A percentile compares a stretch with the other conserved stretches of the same genome.
Conservation (phyloP, 106 monocot species). For the Allium cepa region DNA sequence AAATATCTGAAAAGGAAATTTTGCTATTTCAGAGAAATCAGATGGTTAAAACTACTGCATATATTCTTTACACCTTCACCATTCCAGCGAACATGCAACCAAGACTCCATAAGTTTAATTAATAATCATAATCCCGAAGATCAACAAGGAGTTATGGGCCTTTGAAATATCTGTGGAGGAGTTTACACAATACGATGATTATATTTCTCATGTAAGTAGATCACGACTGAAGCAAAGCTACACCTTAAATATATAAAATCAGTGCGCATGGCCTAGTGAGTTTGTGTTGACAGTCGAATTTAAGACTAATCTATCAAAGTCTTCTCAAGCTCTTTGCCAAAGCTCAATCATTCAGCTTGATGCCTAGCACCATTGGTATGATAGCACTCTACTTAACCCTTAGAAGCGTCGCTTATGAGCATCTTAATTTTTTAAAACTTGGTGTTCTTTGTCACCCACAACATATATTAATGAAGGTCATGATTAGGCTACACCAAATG, state of each 20-base stretch:
- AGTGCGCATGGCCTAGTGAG: neutral
- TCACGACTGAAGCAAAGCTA: neutral
- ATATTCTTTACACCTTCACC: constrained; percentile 27
- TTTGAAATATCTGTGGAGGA: constrained; percentile 65
- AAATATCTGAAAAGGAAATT: constrained; percentile 48
- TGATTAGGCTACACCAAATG: neutral
- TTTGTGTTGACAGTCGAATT: constrained; percentile 1
- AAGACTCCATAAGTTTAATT: constrained; percentile 90
- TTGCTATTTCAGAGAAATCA: constrained; percentile 2
- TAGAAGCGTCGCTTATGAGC: too few species aligned
- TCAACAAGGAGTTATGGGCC: constrained; percentile 93
- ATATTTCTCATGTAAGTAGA: neutral
- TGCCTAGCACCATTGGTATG: too few species aligned
- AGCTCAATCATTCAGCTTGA: too few species aligned
- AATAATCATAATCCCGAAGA: constrained; percentile 95
- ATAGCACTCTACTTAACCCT: too few species aligned
- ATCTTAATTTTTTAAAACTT: too few species aligned
- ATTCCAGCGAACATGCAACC: constrained; percentile 97
- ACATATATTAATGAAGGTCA: neutral
- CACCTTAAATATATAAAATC: neutral
- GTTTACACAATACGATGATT: neutral
- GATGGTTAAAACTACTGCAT: too few species aligned
- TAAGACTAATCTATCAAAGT: neutral
- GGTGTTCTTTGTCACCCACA: too few species aligned
- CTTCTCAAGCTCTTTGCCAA: too few species aligned